Evolutionary conservation across 495 filamentous ascomycete genomes (phyloP).

Genomic region (Penicillium lagena): DNA sequence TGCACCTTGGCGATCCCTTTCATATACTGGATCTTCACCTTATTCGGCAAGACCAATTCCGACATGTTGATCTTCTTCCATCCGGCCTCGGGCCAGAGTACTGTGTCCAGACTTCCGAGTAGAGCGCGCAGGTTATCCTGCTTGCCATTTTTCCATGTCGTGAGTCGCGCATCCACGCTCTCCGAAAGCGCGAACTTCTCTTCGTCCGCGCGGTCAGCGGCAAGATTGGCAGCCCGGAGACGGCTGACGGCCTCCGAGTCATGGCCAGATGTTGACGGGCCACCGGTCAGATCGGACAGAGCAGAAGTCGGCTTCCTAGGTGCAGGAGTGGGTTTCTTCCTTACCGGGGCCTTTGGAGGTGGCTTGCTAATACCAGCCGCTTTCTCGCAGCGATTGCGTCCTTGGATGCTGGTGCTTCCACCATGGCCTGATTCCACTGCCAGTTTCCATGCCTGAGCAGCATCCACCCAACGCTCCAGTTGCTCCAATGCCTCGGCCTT

Average conservation of each 20-base stretch:
- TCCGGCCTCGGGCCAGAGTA: slow-evolving; percentile 84
- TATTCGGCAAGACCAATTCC: slow-evolving; percentile 80
- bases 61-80: slow-evolving; percentile 97
- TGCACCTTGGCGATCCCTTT: slow-evolving; percentile 98
- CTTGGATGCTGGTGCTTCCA: slow-evolving; percentile 73
- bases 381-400: slow-evolving; percentile 85
- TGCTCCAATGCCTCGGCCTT: slow-evolving; percentile 96
- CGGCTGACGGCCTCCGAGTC: slow-evolving; percentile 62
- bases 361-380: slow-evolving; percentile 58
- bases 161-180: slow-evolving; percentile 68
- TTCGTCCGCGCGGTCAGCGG: slow-evolving; percentile 75
- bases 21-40: slow-evolving; percentile 97
- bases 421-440: slow-evolving; percentile 82
- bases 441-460: slow-evolving; percentile 68
- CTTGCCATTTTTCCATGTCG: slow-evolving; percentile 79
- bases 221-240: slow-evolving; percentile 74
- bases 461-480: slow-evolving; percentile 88
- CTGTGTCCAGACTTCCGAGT: slow-evolving; percentile 77
- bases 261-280: slow-evolving; percentile 14
- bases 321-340: slow-evolving; percentile 27
- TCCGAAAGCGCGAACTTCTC: slow-evolving; percentile 89
- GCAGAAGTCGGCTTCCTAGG: slow-evolving; percentile 37
- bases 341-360: slow-evolving; percentile 28
- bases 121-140: slow-evolving; percentile 87
- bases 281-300: slow-evolving; percentile 36